Evolutionary conservation across 306 rosid species (phyloP).

Genomic region (Rosa chinensis): DNA sequence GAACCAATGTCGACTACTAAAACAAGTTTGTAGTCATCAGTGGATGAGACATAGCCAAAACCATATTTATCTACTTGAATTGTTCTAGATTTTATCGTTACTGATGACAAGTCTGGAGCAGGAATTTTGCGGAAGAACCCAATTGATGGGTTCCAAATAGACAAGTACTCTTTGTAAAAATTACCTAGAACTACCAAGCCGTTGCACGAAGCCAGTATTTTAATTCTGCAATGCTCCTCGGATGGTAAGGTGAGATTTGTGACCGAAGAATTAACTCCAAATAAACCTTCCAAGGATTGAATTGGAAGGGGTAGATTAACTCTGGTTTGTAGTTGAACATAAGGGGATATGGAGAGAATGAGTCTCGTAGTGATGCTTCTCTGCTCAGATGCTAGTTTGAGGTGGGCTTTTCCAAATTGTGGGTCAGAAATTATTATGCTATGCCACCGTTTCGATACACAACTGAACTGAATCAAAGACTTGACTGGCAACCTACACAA

Average conservation of each 20-base stretch:
- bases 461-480: neutral
- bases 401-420: neutral
- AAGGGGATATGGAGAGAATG: too few relatives aligned
- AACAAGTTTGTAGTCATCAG: neutral
- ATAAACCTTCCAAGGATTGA: too few relatives aligned
- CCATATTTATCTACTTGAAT: neutral
- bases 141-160: neutral
- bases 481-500: neutral
- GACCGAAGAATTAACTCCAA: too few relatives aligned
- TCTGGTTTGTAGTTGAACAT: too few relatives aligned
- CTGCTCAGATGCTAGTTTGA: neutral
- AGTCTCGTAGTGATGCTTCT: too few relatives aligned
- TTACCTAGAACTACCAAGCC: too few relatives aligned
- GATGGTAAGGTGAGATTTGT: too few relatives aligned
- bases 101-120: neutral
- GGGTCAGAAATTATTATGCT: neutral
- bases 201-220: too few relatives aligned
- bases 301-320: too few relatives aligned
- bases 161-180: neutral
- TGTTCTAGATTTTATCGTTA: too few relatives aligned
- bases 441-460: neutral
- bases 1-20: neutral
- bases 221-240: too few relatives aligned
- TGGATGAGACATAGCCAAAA: neutral
- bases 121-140: neutral